Base-by-base conservation (phyloP, 768 basidiomycete species). In the Rhodotorula paludigena region DNA sequence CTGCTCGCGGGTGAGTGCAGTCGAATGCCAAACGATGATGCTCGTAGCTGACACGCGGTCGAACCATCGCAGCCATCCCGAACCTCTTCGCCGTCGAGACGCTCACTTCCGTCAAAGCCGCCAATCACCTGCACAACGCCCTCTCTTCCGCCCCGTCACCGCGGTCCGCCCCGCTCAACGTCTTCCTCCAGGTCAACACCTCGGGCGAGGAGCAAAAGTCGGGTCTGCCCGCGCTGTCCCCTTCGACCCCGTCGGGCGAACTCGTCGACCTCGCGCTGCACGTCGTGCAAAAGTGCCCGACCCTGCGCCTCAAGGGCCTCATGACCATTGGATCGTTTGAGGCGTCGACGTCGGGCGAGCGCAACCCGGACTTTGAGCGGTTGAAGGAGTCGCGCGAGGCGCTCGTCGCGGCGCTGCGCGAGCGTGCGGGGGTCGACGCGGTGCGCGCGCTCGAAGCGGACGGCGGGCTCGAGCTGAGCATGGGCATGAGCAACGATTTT, bases 401-500 rank as follows among this genome's bases (percentile, higher is more conserved):
- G n/a, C 60, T 76, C 28, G n/a, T 67, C 36, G 48, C 51, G 39
- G 59, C 51, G 32, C 30, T 60, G 20, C 30, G 33, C 51, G 23
- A 25, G 11, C 7, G 23, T 32, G 41, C 30, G 14, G 30, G 14
- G 14, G 32, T 9, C 49, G 65, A 41, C 33, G 52, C 32, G n/a
- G 32, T 14, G 21, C 32, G 59, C 2, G 57, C 35, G 23, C 36
- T 68, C 6, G 63, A 72, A 41, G 48, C 63, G 56, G 73, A 75
- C 32, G 75, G 73, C 5, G 74, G 72, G 53, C 61, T 80, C 63
- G 79, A 82, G 68, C 62, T 82, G 64, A 79, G 78, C 60, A 97
- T 96, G 92, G 94, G 94, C 12, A 97, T 97, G 94, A 93, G 91
- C 57, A 87, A 86, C 69, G 94, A 98, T 75, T 98, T 92, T 75